Percentiles rank a stretch among this genome's conserved stretches.
phyloP scores from a whole-genome alignment of 1,284 basidiomycete genomes.

The Cryptococcus sp. region DNA sequence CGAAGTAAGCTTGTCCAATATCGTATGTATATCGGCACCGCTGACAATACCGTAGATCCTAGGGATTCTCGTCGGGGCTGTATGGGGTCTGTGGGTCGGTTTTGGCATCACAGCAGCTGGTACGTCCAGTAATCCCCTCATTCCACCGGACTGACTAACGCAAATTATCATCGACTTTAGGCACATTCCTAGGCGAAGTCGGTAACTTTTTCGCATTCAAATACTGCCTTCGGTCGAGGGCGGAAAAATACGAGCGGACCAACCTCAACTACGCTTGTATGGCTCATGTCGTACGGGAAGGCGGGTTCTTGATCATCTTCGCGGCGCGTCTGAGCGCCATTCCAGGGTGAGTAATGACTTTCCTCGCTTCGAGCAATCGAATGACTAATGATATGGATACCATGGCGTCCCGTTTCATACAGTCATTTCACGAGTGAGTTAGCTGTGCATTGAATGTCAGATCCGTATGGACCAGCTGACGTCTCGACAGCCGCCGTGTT shows the following conservation, averaged over 20 bases:
- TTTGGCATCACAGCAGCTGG: conserved; percentile 45
- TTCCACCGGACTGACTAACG: background rate
- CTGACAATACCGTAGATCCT: conserved; percentile 33
- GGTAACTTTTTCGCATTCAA: conserved; percentile 52
- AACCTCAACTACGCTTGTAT: conserved; percentile 75
- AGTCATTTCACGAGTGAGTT: conserved; percentile 39
- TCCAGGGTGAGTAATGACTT: conserved; percentile 58
- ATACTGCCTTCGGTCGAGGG: conserved; percentile 60
- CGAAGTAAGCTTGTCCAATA: conserved; percentile 28
- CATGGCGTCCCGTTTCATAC: background rate
- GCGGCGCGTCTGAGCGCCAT: conserved; percentile 75
- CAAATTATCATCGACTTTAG: conserved; percentile 22
- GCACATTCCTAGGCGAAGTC: conserved; percentile 48
- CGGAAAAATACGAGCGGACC: conserved; percentile 68
- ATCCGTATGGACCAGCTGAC: background rate
- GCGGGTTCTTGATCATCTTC: conserved; percentile 74
- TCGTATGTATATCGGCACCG: conserved; percentile 4
- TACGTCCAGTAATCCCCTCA: background rate
- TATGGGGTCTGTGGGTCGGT: conserved; percentile 50
- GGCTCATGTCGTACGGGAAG: conserved; percentile 72
- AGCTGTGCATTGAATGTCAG: background rate
- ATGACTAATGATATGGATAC: too few species aligned
- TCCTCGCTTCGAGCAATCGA: too few species aligned
- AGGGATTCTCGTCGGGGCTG: conserved; percentile 46
- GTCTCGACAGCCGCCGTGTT: conserved; percentile 62